phyloP scores from a whole-genome alignment of 495 filamentous ascomycete species.

The Chaetomium tenue region DNA sequence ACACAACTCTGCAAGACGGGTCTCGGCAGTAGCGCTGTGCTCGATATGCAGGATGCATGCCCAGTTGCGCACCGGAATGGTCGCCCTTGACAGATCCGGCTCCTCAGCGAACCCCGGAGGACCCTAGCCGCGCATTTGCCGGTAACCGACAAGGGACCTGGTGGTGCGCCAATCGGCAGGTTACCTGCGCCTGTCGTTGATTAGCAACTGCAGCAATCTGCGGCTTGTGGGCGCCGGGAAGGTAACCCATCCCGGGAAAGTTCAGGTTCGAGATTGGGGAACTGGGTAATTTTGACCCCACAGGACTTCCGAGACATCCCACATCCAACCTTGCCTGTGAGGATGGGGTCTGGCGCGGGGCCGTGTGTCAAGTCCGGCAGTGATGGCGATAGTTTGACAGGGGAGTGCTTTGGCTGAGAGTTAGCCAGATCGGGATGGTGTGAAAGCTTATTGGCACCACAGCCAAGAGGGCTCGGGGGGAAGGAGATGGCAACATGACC shows the following conservation, averaged over 20 bases:
- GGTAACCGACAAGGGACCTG: background rate
- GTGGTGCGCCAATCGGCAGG: background rate
- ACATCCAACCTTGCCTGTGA: background rate
- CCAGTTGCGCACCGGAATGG: background rate
- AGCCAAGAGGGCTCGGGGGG: no score
- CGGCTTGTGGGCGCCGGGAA: background rate
- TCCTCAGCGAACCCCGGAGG: background rate
- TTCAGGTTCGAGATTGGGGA: background rate
- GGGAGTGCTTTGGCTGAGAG: no score
- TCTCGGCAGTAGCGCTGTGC: background rate
- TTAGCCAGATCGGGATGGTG: no score
- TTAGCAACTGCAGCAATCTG: background rate
- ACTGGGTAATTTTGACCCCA: background rate
- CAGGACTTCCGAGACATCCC: background rate
- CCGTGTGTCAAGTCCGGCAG: no score
- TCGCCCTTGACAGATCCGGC: background rate
- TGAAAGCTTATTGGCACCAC: no score
- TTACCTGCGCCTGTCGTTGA: background rate
- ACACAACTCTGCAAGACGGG: background rate
- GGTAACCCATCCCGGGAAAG: background rate
- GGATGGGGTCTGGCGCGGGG: background rate
- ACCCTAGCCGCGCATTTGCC: conserved; percentile 1
- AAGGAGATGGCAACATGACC: no score
- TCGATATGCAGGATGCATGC: background rate
- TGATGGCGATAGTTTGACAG: background rate